Conservation (phyloP, 768 basidiomycete genomes). For the Amanita pallidorosea region DNA sequence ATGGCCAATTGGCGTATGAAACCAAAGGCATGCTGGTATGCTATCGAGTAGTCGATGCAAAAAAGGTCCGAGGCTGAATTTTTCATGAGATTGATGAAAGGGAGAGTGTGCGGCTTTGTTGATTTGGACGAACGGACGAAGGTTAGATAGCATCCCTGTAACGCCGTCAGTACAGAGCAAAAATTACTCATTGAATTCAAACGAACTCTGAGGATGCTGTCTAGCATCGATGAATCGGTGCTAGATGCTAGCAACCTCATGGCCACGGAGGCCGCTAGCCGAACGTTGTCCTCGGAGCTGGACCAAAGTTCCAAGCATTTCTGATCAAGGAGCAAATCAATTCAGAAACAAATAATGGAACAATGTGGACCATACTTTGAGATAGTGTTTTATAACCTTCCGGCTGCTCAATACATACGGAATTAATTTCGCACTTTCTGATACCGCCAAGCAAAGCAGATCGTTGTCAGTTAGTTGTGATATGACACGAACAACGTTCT, state of each 20-base stretch:
- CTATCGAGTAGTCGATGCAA: slow-evolving; percentile 55
- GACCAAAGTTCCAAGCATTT: slow-evolving; percentile 82
- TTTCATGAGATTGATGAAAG: slow-evolving; percentile 94
- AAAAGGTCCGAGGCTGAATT: slow-evolving; percentile 93
- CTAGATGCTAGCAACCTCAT: slow-evolving; percentile 71
- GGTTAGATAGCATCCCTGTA: slow-evolving; percentile 78
- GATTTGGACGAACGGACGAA: slow-evolving; percentile 77
- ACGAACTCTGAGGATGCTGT: slow-evolving; percentile 76
- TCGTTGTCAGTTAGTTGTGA: slow-evolving; percentile 64
- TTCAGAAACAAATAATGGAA: background rate
- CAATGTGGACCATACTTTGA: slow-evolving; percentile 47
- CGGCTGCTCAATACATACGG: slow-evolving; percentile 82
- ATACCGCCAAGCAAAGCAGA: slow-evolving; percentile 57
- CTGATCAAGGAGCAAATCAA: slow-evolving; percentile 24
- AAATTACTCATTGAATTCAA: background rate
- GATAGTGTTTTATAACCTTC: slow-evolving; percentile 75
- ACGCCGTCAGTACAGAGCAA: background rate
- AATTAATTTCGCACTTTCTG: slow-evolving; percentile 80
- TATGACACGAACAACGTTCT: slow-evolving; percentile 73
- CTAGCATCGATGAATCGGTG: slow-evolving; percentile 70
- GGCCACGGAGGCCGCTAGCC: slow-evolving; percentile 80
- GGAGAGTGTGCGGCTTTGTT: slow-evolving; percentile 79
- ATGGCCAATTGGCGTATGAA: slow-evolving; percentile 95
- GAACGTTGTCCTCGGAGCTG: slow-evolving; percentile 65
- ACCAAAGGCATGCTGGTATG: slow-evolving; percentile 93